phyloP scores from a whole-genome alignment of 1,139 yeast genomes.

The Suhomyces yuchorum region DNA sequence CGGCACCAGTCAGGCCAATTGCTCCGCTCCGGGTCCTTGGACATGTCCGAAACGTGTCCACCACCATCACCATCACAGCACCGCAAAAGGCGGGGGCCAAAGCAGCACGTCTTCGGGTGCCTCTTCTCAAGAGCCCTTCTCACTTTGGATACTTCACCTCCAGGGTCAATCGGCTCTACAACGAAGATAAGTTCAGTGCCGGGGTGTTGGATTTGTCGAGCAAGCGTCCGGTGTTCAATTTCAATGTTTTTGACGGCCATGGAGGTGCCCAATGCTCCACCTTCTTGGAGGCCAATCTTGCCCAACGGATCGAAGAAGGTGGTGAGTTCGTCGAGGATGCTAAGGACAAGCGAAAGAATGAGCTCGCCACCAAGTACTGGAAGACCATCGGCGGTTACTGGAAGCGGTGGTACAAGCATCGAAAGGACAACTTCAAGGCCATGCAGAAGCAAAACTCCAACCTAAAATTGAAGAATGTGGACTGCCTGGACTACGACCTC shows the following conservation, averaged over 20 bases:
- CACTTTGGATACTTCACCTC: slow-evolving; percentile 80
- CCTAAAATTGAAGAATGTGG: slow-evolving; percentile 19
- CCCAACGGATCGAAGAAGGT: slow-evolving; percentile 55
- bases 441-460: slow-evolving; percentile 26
- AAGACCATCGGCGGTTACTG: slow-evolving; percentile 82
- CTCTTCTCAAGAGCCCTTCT: slow-evolving; percentile 67
- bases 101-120: slow-evolving; percentile 44
- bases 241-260: slow-evolving; percentile 89
- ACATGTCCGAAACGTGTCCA: slow-evolving; percentile 17
- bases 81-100: slow-evolving; percentile 22
- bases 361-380: slow-evolving; percentile 52
- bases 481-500: slow-evolving; percentile 49
- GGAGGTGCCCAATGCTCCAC: slow-evolving; percentile 80
- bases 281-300: slow-evolving; percentile 56
- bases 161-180: slow-evolving; percentile 72
- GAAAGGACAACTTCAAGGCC: slow-evolving; percentile 44
- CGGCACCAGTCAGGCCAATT: not conserved
- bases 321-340: slow-evolving; percentile 20
- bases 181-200: slow-evolving; percentile 79
- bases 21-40: not conserved
- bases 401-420: slow-evolving; percentile 69
- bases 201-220: slow-evolving; percentile 48
- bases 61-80: slow-evolving; percentile 33
- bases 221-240: slow-evolving; percentile 48
- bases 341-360: slow-evolving; percentile 26